Percentiles rank a stretch among this genome's conserved stretches.
Evolutionary conservation across 306 rosid species (phyloP).

Genomic region (Cicer cuneatum): DNA sequence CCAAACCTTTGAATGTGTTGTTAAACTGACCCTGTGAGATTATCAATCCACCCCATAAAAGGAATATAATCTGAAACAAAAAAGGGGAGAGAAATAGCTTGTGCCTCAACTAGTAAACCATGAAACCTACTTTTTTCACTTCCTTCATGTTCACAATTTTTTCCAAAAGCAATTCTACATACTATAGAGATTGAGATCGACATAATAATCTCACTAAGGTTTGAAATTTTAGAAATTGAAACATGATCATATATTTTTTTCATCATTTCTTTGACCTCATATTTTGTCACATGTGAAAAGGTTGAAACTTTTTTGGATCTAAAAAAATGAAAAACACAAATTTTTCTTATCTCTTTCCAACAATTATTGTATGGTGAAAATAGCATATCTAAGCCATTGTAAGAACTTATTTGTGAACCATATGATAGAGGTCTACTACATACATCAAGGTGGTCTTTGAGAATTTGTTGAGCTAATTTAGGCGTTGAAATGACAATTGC

Average conservation of each 20-base stretch:
- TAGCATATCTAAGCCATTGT: constrained; percentile 43
- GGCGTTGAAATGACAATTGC: constrained; percentile 35
- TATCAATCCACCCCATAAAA: constrained; percentile 42
- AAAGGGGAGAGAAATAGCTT: neutral
- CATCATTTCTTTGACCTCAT: constrained; percentile 28
- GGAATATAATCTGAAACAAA: constrained; percentile 40
- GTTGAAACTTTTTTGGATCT: constrained; percentile 13
- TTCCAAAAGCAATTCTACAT: constrained; percentile 37
- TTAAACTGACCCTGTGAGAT: constrained; percentile 1
- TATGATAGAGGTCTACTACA: constrained; percentile 36
- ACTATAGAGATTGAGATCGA: constrained; percentile 6
- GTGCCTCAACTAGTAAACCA: neutral
- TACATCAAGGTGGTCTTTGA: constrained; percentile 12
- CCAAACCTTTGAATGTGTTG: constrained; percentile 24
- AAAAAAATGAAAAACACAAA: constrained; percentile 5
- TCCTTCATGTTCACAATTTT: neutral
- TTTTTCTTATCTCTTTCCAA: constrained; percentile 50
- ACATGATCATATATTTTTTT: constrained; percentile 7
- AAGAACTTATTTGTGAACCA: constrained; percentile 23
- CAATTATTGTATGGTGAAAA: constrained; percentile 48
- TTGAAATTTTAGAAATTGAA: neutral
- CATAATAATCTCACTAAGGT: constrained; percentile 11
- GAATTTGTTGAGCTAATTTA: constrained; percentile 17
- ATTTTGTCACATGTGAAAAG: constrained; percentile 14
- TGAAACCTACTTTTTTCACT: neutral